Evolutionary conservation across 331 rosid species (phyloP).

Genomic region (Saraca asoca): DNA sequence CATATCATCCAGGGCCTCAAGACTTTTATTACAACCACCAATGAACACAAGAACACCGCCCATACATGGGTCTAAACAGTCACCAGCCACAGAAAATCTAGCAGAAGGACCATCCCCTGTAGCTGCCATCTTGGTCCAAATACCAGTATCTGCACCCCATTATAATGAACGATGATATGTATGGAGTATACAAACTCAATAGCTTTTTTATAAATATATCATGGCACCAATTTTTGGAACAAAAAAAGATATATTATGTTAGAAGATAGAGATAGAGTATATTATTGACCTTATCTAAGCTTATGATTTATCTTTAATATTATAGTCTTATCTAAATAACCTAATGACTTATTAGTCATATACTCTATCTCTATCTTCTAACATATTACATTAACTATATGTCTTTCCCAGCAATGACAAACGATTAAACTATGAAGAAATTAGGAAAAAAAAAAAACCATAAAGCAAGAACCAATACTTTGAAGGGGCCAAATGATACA

Average conservation of each 20-base stretch:
- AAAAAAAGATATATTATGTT: background rate
- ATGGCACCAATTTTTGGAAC: slow-evolving; percentile 22
- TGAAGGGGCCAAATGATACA: slow-evolving; percentile 16
- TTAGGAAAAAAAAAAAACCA: too few species aligned
- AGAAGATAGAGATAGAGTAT: too few species aligned
- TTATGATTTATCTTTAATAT: too few species aligned
- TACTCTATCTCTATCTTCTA: too few species aligned
- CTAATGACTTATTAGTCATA: too few species aligned
- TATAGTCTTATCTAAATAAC: too few species aligned
- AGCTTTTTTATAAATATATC: slow-evolving; percentile 21
- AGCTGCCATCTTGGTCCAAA: slow-evolving; percentile 75
- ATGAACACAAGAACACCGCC: slow-evolving; percentile 76
- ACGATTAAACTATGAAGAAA: too few species aligned
- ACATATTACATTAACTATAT: slow-evolving; percentile 12
- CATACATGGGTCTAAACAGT: slow-evolving; percentile 73
- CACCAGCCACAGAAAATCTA: slow-evolving; percentile 90
- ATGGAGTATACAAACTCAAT: slow-evolving; percentile 21
- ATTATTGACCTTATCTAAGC: too few species aligned
- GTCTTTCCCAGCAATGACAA: slow-evolving; percentile 14
- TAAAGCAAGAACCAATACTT: too few species aligned
- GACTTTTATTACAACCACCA: slow-evolving; percentile 90
- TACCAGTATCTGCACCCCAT: slow-evolving; percentile 70
- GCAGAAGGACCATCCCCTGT: slow-evolving; percentile 77
- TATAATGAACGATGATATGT: slow-evolving; percentile 27
- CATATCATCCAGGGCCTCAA: slow-evolving; percentile 90